These are phyloP conservation scores for Kwoniella botswanensis DNA, from an alignment of 768 basidiomycete genomes.

Conservation along the genomic window DNA sequence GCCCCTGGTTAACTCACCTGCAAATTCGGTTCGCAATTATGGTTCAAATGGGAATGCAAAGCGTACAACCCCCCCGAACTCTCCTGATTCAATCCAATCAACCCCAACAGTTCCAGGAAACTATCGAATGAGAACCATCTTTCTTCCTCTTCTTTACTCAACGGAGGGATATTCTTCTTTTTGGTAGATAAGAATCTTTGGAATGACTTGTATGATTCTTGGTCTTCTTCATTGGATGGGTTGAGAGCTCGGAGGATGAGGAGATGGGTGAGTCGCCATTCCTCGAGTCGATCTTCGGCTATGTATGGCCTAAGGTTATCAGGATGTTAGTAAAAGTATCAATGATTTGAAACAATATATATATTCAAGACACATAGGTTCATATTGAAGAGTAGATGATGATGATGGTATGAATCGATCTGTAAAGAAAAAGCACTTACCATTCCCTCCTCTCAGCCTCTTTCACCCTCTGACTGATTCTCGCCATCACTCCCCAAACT, in stretches of 20 bases:
- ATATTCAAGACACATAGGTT: not conserved
- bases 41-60: slow-evolving; percentile 86
- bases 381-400: too few species aligned
- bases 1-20: slow-evolving; percentile 61
- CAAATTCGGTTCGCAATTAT: slow-evolving; percentile 78
- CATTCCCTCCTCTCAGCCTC: slow-evolving; percentile 51
- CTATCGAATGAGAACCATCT: slow-evolving; percentile 77
- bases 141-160: slow-evolving; percentile 62
- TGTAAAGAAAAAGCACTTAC: slow-evolving; percentile 29
- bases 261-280: slow-evolving; percentile 71
- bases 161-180: slow-evolving; percentile 59
- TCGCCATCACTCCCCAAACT: slow-evolving; percentile 68
- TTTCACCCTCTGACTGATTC: slow-evolving; percentile 75
- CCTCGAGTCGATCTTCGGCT: slow-evolving; percentile 24
- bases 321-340: not conserved
- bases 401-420: too few species aligned
- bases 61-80: slow-evolving; percentile 84
- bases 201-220: slow-evolving; percentile 39
- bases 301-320: slow-evolving; percentile 41
- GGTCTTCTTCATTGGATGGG: slow-evolving; percentile 61
- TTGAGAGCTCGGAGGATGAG: slow-evolving; percentile 70
- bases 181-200: slow-evolving; percentile 20
- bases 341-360: not conserved
- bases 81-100: slow-evolving; percentile 84
- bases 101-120: slow-evolving; percentile 73